Base-by-base conservation (phyloP, 148 eudicot species). In the Linanthus parryae region DNA sequence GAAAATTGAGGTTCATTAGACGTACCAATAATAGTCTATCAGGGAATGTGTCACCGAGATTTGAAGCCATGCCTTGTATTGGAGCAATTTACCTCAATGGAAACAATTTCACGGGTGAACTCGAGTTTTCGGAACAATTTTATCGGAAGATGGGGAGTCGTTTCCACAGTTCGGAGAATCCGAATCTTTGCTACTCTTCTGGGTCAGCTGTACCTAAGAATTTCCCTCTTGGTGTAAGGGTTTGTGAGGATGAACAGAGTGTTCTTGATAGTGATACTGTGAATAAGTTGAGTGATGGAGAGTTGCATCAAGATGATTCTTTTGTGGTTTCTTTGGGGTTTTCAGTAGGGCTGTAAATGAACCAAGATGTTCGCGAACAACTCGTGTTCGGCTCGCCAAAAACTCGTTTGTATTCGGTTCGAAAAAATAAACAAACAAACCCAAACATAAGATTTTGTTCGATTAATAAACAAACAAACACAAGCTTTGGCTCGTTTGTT, bases 61-160 rank as follows among this genome's bases (percentile, higher is more conserved):
- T 86, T 4, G 78, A 72, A 54, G 58, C 33, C 4, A 59, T 82
- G 86, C 59, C 76, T 34, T 37, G 59, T 61, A 44, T 86, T 25
- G 63, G 25, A 48, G 72, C 90, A 34, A 20, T 86, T 41, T 80
- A 82, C 50, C 43, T 86, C 14, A 40, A 75, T 70, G 83, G 77
- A 54, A 86, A 86, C 42, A 73, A 80, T 37, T 59, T 80, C 2
- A 56, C 65, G 16, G 95, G 95, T 17, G 34, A 52, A 59, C 58
- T 86, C 27, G 59, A 28, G 9, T 75, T 80, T 54, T 43, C 82
- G 0, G 66, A 36, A 30, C 22, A 16, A 7, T 86, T 86, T 44
- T 86, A 77, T 48, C 24, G 12, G 52, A 77, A 34, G 69, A 54
- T 86, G 76, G 87, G 90, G 43, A 73, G 76, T 38, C 71, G 82